phyloP scores from a whole-genome alignment of 768 basidiomycete species.

The Tricholoma furcatifolium region DNA sequence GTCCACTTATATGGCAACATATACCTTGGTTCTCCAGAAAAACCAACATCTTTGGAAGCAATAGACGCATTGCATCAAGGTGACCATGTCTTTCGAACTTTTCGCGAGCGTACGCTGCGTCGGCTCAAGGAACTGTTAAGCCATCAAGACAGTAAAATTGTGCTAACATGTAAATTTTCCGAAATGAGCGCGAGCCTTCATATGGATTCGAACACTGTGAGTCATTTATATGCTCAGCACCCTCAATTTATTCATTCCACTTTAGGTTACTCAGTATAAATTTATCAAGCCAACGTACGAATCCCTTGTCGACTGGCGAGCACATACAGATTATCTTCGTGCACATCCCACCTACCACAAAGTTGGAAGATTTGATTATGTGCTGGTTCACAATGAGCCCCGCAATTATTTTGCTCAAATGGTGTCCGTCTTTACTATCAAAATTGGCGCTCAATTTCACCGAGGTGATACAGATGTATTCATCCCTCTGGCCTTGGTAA shows the following conservation, averaged over 20 bases:
- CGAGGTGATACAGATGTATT: neutral
- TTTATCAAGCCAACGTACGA: constrained; percentile 1
- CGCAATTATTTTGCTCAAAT: constrained; percentile 3
- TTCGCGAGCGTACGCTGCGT: neutral
- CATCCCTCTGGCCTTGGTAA: neutral
- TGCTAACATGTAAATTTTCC: neutral
- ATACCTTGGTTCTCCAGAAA: neutral
- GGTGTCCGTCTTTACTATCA: constrained; percentile 3
- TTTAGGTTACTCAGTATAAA: neutral
- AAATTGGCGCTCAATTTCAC: neutral
- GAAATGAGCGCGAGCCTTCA: neutral
- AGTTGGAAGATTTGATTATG: neutral
- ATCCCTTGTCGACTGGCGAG: neutral
- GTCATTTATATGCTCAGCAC: neutral
- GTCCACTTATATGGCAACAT: neutral
- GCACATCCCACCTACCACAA: neutral
- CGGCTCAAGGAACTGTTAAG: neutral
- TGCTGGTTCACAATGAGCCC: neutral
- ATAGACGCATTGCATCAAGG: neutral
- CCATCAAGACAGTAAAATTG: neutral
- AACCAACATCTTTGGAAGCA: neutral
- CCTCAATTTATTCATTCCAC: neutral
- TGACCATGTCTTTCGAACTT: neutral
- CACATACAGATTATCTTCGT: neutral
- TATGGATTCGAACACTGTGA: neutral